Conservation (phyloP, 192 early-diverging fungal genomes). For the Phlyctochytrium planicorne region DNA sequence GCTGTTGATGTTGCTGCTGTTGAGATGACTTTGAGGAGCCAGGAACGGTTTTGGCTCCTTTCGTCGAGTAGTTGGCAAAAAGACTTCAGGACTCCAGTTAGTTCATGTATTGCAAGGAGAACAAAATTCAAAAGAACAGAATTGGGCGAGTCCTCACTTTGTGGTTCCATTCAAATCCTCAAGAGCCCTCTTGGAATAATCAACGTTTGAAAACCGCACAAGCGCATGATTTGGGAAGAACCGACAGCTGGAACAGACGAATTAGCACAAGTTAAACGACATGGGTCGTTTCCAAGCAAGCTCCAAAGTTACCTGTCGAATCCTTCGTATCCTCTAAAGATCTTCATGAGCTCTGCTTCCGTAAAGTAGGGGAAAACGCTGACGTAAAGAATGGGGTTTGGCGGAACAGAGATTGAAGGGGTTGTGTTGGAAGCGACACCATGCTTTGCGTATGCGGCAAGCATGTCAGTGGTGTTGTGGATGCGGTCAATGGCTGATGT, state of each 20-base stretch:
- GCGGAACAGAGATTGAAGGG: conserved; percentile 44
- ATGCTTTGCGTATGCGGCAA: conserved; percentile 53
- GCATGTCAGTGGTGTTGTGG: conserved; percentile 47
- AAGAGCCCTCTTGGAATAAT: conserved; percentile 41
- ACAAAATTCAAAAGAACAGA: not conserved
- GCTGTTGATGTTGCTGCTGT: conserved; percentile 8
- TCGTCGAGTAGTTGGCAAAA: conserved; percentile 55
- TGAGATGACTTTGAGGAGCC: not conserved
- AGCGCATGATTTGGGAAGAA: conserved; percentile 52
- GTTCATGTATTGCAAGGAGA: not conserved
- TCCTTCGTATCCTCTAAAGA: conserved; percentile 49
- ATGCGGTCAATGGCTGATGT: conserved; percentile 40
- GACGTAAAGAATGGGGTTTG: conserved; percentile 55
- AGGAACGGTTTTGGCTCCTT: conserved; percentile 40
- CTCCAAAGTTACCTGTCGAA: conserved; percentile 54
- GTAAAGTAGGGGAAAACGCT: conserved; percentile 50
- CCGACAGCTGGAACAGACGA: conserved; percentile 33
- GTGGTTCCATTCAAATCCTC: conserved; percentile 52
- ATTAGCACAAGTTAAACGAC: not conserved
- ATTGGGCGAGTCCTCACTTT: conserved; percentile 20
- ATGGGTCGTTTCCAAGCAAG: not conserved
- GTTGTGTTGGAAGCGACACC: conserved; percentile 42
- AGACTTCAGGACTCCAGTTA: conserved; percentile 12
- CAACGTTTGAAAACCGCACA: conserved; percentile 45
- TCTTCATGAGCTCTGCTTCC: conserved; percentile 45